Percentiles rank a stretch among this genome's conserved stretches.
phyloP scores from a whole-genome alignment of 1,284 basidiomycete species.

The Trichosporon coremiiforme region DNA sequence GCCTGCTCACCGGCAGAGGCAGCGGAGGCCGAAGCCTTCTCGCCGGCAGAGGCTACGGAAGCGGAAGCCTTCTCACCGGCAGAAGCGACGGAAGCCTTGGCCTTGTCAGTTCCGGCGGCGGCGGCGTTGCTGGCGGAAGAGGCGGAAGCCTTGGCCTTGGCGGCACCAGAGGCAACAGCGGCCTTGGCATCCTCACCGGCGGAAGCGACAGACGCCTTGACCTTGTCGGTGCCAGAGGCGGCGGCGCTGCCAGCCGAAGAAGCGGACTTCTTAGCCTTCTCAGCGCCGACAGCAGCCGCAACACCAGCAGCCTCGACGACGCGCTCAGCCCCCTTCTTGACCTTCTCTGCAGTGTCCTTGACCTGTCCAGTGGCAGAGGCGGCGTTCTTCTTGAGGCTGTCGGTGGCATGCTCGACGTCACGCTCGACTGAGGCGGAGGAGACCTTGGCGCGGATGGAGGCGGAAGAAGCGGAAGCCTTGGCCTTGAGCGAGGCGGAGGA shows the following conservation, averaged over 20 bases:
- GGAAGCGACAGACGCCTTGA: neutral
- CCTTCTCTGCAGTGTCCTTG: slow-evolving; percentile 13
- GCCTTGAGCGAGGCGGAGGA: slow-evolving; percentile 12
- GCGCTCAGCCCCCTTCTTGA: neutral
- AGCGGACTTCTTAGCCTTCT: neutral
- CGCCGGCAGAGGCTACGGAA: no score
- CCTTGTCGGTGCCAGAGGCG: neutral
- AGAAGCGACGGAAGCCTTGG: no score
- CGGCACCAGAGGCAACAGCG: neutral
- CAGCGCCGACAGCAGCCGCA: slow-evolving; percentile 6
- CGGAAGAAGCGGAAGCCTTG: slow-evolving; percentile 1
- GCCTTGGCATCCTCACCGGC: neutral
- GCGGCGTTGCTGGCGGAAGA: no score
- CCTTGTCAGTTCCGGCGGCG: no score
- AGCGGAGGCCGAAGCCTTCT: no score
- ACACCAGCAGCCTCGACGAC: neutral
- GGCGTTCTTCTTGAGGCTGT: slow-evolving; percentile 26
- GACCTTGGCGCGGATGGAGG: neutral
- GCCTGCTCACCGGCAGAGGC: neutral
- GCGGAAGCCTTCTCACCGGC: no score
- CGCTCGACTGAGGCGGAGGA: slow-evolving; percentile 19
- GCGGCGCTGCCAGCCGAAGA: no score
- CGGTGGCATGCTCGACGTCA: slow-evolving; percentile 17
- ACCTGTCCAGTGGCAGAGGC: neutral
- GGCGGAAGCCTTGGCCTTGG: neutral